A percentile compares a stretch with the other conserved stretches of the same genome.
phyloP scores from a whole-genome alignment of 495 filamentous ascomycete species.

The Lophium mytilinum region DNA sequence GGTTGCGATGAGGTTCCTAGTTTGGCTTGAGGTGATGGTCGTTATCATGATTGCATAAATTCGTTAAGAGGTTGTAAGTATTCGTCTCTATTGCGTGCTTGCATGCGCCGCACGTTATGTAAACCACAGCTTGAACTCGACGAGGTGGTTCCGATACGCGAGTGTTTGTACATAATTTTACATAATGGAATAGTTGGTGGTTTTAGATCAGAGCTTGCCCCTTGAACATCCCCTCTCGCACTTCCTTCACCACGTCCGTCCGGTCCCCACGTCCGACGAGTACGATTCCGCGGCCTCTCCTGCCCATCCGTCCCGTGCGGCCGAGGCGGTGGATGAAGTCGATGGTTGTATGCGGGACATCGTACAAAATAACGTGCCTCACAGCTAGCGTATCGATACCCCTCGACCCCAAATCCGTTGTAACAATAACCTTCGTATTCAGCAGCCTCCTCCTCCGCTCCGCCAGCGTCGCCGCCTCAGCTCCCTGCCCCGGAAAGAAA shows the following conservation, averaged over 20 bases:
- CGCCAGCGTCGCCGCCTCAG: neutral
- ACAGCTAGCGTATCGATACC: constrained; percentile 95
- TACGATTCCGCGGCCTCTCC: constrained; percentile 80
- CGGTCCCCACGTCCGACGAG: constrained; percentile 83
- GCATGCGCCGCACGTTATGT: neutral
- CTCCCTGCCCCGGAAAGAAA: neutral
- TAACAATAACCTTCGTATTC: constrained; percentile 84
- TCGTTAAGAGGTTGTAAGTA: too few relatives aligned
- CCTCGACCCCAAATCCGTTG: constrained; percentile 83
- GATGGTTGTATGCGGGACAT: constrained; percentile 90
- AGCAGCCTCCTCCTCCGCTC: constrained; percentile 37
- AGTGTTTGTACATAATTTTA: neutral
- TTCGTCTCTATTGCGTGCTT: neutral
- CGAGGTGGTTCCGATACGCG: too few relatives aligned
- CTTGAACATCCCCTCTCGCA: constrained; percentile 89
- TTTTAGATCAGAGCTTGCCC: constrained; percentile 73
- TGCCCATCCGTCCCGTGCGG: constrained; percentile 83
- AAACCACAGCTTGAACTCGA: neutral
- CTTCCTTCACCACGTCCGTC: constrained; percentile 82
- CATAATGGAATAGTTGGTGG: neutral
- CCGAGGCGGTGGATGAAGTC: constrained; percentile 96
- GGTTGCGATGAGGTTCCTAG: neutral
- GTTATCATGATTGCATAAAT: too few relatives aligned
- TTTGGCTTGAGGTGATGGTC: neutral
- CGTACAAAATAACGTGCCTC: constrained; percentile 82